These are phyloP conservation scores for Calcarisporium arbuscula DNA, from an alignment of 2,329 filamentous ascomycete species.

Conservation along the genomic window DNA sequence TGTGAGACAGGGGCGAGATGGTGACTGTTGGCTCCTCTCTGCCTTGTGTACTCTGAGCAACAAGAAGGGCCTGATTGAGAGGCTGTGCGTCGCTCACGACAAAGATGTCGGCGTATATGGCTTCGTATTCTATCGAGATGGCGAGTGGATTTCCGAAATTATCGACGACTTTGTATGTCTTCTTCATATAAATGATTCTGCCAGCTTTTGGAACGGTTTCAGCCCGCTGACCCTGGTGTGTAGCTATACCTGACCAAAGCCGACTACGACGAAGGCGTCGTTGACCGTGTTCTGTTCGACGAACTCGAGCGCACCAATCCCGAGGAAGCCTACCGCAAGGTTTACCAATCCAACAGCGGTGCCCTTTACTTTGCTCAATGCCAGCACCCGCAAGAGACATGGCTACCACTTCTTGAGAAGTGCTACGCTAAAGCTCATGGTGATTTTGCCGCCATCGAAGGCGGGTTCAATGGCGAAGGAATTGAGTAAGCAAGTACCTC, in stretches of 20 bases:
- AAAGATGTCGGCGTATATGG: conserved; percentile 74
- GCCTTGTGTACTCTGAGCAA: conserved; percentile 72
- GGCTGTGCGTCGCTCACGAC: conserved; percentile 66
- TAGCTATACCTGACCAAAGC: conserved; percentile 48
- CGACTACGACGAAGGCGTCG: conserved; percentile 54
- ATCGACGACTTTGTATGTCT: conserved; percentile 45
- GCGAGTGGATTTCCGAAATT: conserved; percentile 61
- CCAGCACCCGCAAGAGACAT: conserved; percentile 68
- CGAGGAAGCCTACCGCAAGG: conserved; percentile 57
- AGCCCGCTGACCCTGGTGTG: neutral
- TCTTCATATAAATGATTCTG: neutral
- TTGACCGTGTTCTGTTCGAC: conserved; percentile 38
- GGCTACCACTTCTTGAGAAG: conserved; percentile 74
- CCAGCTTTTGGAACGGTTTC: too few relatives aligned
- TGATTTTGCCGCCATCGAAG: conserved; percentile 69
- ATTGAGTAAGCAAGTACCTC: too few relatives aligned
- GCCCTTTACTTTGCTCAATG: conserved; percentile 74
- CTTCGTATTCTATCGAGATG: conserved; percentile 77
- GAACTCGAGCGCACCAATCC: conserved; percentile 42
- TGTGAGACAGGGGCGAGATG: conserved; percentile 69
- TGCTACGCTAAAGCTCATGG: conserved; percentile 77
- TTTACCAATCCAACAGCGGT: conserved; percentile 67
- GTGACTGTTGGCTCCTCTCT: conserved; percentile 84
- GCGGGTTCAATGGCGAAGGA: conserved; percentile 59
- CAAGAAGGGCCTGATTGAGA: conserved; percentile 64